phyloP scores from a whole-genome alignment of 768 basidiomycete species.

The Amanita pallidorosea region DNA sequence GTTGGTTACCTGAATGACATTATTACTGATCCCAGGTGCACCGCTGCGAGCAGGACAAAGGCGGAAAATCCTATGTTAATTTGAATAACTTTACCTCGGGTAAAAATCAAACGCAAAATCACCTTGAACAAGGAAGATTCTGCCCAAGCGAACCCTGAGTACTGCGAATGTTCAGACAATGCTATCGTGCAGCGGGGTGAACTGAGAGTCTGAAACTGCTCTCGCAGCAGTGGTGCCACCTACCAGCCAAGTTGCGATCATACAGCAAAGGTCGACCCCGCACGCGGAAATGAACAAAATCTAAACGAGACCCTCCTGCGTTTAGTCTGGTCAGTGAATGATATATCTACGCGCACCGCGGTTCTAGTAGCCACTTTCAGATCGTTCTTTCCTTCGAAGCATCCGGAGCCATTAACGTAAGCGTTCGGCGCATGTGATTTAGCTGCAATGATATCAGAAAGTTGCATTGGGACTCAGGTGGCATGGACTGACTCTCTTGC shows the following conservation, averaged over 20 bases:
- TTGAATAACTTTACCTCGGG: not conserved
- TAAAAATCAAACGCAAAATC: not conserved
- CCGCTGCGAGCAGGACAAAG: slow-evolving; percentile 7
- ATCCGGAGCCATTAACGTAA: slow-evolving; percentile 6
- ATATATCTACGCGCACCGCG: slow-evolving; percentile 4
- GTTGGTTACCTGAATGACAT: slow-evolving; percentile 10
- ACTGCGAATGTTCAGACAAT: slow-evolving; percentile 15
- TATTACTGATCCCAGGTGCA: slow-evolving; percentile 10
- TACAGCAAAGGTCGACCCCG: slow-evolving; percentile 12
- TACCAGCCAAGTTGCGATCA: slow-evolving; percentile 12
- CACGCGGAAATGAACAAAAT: slow-evolving; percentile 10
- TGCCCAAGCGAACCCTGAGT: slow-evolving; percentile 14
- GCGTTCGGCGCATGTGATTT: not conserved
- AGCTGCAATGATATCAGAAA: not conserved
- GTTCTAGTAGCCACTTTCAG: slow-evolving; percentile 1
- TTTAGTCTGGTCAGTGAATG: not conserved
- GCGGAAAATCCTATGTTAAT: not conserved
- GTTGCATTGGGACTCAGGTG: not conserved
- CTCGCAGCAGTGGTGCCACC: not conserved
- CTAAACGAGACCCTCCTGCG: slow-evolving; percentile 4
- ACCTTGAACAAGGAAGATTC: slow-evolving; percentile 15
- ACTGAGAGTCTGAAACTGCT: not conserved
- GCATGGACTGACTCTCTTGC: slow-evolving; percentile 7
- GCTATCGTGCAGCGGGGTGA: slow-evolving; percentile 6
- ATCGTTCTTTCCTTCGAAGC: not conserved